Evolutionary conservation across 2,329 filamentous ascomycete species (phyloP).

Genomic region (Trichoderma breve): DNA sequence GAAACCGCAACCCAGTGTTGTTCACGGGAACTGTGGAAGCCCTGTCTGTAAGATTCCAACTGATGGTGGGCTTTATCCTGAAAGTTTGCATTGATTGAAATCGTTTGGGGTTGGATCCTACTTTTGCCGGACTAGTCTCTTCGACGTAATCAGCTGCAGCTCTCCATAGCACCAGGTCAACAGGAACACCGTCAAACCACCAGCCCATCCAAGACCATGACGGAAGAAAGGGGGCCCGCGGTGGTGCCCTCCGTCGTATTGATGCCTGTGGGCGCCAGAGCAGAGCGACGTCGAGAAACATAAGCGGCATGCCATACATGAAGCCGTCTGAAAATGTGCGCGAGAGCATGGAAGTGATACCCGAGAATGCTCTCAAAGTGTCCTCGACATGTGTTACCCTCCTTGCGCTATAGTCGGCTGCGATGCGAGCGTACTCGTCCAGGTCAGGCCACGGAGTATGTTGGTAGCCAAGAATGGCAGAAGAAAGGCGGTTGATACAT

Average conservation of each 20-base stretch:
- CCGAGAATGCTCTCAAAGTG: conserved; percentile 42
- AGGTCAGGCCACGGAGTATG: conserved; percentile 46
- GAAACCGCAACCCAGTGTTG: conserved; percentile 40
- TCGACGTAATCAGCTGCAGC: conserved; percentile 45
- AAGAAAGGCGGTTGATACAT: conserved; percentile 34
- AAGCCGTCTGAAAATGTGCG: conserved; percentile 43
- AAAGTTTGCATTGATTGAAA: conserved; percentile 40
- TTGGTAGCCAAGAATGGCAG: conserved; percentile 38
- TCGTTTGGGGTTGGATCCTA: conserved; percentile 34
- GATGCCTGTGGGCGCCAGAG: conserved; percentile 46
- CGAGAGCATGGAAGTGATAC: conserved; percentile 43
- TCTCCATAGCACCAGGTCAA: conserved; percentile 43
- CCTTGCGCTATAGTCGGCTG: conserved; percentile 43
- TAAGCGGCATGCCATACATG: conserved; percentile 46
- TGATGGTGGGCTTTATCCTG: conserved; percentile 38
- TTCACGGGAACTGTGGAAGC: conserved; percentile 34
- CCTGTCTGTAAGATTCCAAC: conserved; percentile 43
- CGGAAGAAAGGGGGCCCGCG: conserved; percentile 40
- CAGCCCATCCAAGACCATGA: conserved; percentile 50
- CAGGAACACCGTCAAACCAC: conserved; percentile 45
- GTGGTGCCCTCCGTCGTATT: conserved; percentile 39
- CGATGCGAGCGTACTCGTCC: conserved; percentile 45
- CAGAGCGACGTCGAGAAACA: conserved; percentile 46
- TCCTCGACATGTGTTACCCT: conserved; percentile 42
- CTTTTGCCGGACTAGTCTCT: conserved; percentile 34